These are phyloP conservation scores for Hirschfeldia incana DNA, from an alignment of 345 rosid genomes.

Conservation along the genomic window DNA sequence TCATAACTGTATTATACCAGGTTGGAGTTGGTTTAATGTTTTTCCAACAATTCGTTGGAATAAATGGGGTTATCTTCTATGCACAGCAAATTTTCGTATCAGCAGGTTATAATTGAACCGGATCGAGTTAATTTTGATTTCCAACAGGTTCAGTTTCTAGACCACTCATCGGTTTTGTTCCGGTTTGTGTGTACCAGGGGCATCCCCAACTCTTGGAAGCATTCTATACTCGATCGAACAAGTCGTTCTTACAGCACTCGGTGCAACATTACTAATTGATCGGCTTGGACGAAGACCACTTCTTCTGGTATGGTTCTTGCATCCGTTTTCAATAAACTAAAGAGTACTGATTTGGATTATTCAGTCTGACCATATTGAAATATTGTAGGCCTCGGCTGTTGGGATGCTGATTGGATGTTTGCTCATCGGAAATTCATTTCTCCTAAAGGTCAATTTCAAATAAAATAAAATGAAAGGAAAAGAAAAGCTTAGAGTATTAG, in stretches of 20 bases:
- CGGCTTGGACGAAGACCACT: constrained; percentile 54
- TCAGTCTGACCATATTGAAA: neutral
- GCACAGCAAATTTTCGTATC: constrained; percentile 49
- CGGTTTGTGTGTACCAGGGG: constrained; percentile 37
- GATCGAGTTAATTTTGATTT: neutral
- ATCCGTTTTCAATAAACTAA: neutral
- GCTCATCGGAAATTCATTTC: constrained; percentile 46
- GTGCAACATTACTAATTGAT: constrained; percentile 44
- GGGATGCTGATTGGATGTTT: constrained; percentile 46
- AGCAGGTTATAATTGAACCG: constrained; percentile 42
- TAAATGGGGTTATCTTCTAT: constrained; percentile 50
- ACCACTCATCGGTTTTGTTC: constrained; percentile 17
- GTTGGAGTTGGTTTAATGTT: constrained; percentile 57
- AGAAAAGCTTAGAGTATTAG: neutral
- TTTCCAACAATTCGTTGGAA: constrained; percentile 52
- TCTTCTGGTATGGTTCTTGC: constrained; percentile 37
- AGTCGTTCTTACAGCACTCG: constrained; percentile 44
- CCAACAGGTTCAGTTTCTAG: neutral
- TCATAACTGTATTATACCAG: constrained; percentile 21
- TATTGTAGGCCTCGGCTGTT: constrained; percentile 45
- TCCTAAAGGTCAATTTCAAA: constrained; percentile 38
- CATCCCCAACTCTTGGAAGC: constrained; percentile 46
- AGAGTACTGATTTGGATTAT: neutral
- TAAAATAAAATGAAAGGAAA: neutral
- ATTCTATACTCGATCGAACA: constrained; percentile 45